Evolutionary conservation across 192 early-diverging fungal genomes (phyloP), one percentile per base, ranked within the genome.

Genomic region (Entophlyctis luteolus): DNA sequence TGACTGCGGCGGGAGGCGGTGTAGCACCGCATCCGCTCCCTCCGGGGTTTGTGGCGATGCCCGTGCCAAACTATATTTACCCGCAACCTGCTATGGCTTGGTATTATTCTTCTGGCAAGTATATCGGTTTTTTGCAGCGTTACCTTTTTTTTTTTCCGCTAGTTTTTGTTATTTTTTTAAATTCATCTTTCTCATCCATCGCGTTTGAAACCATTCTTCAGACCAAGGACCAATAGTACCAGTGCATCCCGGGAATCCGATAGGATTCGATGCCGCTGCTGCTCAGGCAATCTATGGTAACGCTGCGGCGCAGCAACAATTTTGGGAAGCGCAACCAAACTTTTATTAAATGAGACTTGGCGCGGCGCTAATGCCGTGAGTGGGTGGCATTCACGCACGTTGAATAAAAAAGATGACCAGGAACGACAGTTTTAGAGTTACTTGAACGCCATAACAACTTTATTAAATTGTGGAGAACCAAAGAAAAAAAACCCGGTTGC

Each of bases 11-110:
- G 22, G 50, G 45, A 47, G 45, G 18, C 45, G 45, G 18, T 20
- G 42, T 46, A 20, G 20, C 42, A 2, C 45, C 45, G 22, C 18
- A 27, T 20, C 14, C 22, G 22, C 18, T 14, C n/a, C n/a, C n/a
- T n/a, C n/a, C n/a, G n/a, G n/a, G n/a, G n/a, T n/a, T n/a, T n/a
- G n/a, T n/a, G n/a, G n/a, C n/a, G 10, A 37, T 59, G 57, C 14
- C 25, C 16, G 55, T 67, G 48, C 65, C 53, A 56, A 67, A 55
- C 65, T 67, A 36, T 55, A 53, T 49, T 35, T 67, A 67, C 28
- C 50, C 47, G 18, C 65, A 67, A 28, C 65, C 23, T 23, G 50
- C 53, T 8, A 31, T 65, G 47, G 22, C 20, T 22, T 65, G 62
- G 62, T 65, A 31, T 42, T 65, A 16, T 32, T 32, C 48, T 22